These are phyloP conservation scores for Teunomyces atbi DNA, from an alignment of 805 yeast species.

Conservation along the genomic window DNA sequence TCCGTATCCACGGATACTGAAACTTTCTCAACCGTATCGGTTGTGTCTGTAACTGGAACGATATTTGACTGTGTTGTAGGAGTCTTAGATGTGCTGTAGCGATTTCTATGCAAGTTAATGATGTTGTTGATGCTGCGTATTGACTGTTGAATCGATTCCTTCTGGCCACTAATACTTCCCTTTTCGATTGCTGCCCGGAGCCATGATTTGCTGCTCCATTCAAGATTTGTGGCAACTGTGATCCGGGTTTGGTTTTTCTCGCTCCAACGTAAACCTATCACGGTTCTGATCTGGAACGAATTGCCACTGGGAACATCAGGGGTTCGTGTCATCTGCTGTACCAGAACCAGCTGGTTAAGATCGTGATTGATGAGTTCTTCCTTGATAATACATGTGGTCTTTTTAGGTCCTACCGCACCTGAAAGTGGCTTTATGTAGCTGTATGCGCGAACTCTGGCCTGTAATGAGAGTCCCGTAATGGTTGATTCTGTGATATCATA, in stretches of 20 bases:
- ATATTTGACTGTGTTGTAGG: background rate
- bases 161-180: slow-evolving; percentile 72
- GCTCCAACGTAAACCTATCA: slow-evolving; percentile 61
- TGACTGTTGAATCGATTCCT: slow-evolving; percentile 53
- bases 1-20: background rate
- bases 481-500: slow-evolving; percentile 47
- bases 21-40: background rate
- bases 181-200: slow-evolving; percentile 72
- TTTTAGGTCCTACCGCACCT: slow-evolving; percentile 74
- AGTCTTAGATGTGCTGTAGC: background rate
- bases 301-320: slow-evolving; percentile 83
- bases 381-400: slow-evolving; percentile 61
- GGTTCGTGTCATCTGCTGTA: slow-evolving; percentile 59
- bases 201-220: slow-evolving; percentile 80
- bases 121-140: slow-evolving; percentile 46
- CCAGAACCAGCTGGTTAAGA: slow-evolving; percentile 44
- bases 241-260: slow-evolving; percentile 52
- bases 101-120: slow-evolving; percentile 14
- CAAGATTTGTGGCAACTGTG: slow-evolving; percentile 52
- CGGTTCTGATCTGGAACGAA: slow-evolving; percentile 61
- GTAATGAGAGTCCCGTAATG: slow-evolving; percentile 35
- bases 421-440: slow-evolving; percentile 62
- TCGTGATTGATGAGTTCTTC: slow-evolving; percentile 58
- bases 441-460: slow-evolving; percentile 47
- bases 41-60: background rate